A percentile compares a stretch with the other conserved stretches of the same genome.
Evolutionary conservation across 371 early-diverging fungal genomes (phyloP).

Genomic region (Apophysomyces elegans): DNA sequence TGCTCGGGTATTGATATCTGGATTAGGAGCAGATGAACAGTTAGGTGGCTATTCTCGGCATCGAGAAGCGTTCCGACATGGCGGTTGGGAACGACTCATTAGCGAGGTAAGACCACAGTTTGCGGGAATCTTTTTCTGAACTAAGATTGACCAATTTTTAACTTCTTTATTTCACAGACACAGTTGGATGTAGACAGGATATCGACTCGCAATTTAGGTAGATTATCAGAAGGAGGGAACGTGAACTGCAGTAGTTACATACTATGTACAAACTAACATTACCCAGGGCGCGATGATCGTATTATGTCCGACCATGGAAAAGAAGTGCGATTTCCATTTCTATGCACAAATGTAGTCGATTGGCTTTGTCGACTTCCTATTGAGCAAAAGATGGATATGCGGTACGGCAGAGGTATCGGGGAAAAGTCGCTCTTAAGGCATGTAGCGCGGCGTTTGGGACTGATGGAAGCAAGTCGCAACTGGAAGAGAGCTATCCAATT

Average conservation of each 20-base stretch:
- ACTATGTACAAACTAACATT: too few relatives aligned
- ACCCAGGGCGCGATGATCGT: slow-evolving; percentile 89
- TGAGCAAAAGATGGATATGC: slow-evolving; percentile 80
- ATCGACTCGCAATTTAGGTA: slow-evolving; percentile 81
- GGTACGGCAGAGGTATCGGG: slow-evolving; percentile 82
- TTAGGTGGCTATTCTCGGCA: slow-evolving; percentile 93
- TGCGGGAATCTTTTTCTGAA: background rate
- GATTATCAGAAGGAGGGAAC: background rate
- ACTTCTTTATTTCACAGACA: slow-evolving; percentile 48
- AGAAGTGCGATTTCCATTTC: slow-evolving; percentile 91
- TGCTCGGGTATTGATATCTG: slow-evolving; percentile 84
- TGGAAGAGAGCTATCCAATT: slow-evolving; percentile 97
- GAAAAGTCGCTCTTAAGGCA: slow-evolving; percentile 89
- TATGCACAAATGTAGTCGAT: slow-evolving; percentile 73
- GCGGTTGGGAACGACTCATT: slow-evolving; percentile 70
- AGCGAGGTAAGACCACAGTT: slow-evolving; percentile 51
- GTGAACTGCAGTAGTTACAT: background rate
- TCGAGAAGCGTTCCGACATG: slow-evolving; percentile 69
- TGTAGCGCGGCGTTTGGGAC: slow-evolving; percentile 63
- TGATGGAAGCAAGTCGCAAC: slow-evolving; percentile 53
- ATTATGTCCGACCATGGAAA: slow-evolving; percentile 88
- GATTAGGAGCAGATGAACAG: slow-evolving; percentile 97
- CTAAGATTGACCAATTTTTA: background rate
- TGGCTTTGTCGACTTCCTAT: slow-evolving; percentile 75
- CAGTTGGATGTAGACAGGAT: slow-evolving; percentile 88